Evolutionary conservation across 169 alveolate genomes (phyloP).

Genomic region (Perkinsus olseni): DNA sequence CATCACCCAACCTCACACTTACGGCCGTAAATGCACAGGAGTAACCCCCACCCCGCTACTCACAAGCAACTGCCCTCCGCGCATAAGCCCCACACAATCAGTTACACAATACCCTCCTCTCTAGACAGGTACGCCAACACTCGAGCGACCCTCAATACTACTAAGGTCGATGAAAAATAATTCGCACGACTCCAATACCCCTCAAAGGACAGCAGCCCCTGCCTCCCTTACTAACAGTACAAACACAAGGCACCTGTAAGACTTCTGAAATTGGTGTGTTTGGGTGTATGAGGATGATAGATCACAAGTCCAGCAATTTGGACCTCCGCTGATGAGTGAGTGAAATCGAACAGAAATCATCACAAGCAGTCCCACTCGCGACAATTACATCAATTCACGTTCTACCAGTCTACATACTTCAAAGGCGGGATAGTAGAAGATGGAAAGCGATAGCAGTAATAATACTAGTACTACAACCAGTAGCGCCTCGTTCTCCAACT

Average conservation of each 20-base stretch:
- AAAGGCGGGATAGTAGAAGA: not conserved
- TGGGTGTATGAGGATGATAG: not conserved
- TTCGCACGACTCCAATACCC: not conserved
- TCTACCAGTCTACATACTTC: not conserved
- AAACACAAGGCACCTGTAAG: not conserved
- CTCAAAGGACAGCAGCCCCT: not conserved
- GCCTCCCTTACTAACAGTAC: not conserved
- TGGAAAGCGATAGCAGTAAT: not conserved
- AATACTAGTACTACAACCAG: not conserved
- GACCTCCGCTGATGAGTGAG: too few species aligned
- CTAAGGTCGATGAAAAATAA: too few species aligned
- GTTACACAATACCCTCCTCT: too few species aligned
- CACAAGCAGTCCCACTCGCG: not conserved
- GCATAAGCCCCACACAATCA: too few species aligned
- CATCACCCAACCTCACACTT: too few species aligned
- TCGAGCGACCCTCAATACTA: too few species aligned
- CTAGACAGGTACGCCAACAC: too few species aligned
- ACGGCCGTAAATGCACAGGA: too few species aligned
- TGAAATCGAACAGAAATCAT: not conserved
- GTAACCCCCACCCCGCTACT: too few species aligned
- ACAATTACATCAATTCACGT: not conserved
- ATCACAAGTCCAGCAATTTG: not conserved
- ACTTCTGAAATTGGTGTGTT: not conserved
- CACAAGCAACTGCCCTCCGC: too few species aligned
- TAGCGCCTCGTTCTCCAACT: not conserved